Base-by-base conservation (phyloP, 2,329 filamentous ascomycete genomes). In the Mariannaea elegans region DNA sequence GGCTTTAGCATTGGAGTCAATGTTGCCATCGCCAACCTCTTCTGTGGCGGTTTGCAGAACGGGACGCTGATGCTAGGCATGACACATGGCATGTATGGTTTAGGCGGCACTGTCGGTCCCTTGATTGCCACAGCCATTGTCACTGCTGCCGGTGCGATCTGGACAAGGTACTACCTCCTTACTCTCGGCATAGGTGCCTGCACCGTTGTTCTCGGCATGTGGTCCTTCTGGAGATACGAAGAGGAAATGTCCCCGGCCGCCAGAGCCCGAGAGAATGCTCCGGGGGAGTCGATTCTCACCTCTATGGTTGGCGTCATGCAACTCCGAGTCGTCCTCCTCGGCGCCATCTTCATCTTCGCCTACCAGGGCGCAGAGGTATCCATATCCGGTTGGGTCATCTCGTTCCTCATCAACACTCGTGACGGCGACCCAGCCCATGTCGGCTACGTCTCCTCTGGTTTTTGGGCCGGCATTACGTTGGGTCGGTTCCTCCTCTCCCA, bases 281-380 rank as follows among this genome's bases (percentile, higher is more conserved):
- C 49, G 5, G 58, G 65, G 34, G 67, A 68, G 34, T 68, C 70
- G 8, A 70, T 76, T 39, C 63, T 81, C 21, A 66, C 75, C 9
- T 78, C 77, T 49, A 81, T 85, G 80, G 68, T 83, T 46, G 64
- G 83, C 69, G 78, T 80, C 61, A 73, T 84, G 72, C 76, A 79
- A 75, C 69, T 81, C 78, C 73, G 85, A 29, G 82, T 88, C 4
- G 91, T 93, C 0, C 76, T 95, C 1, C 81, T 95, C 0, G 91
- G 91, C 3, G 89, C 92, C 0, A 74, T 92, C 9, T 95, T 95
- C 79, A 91, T 95, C 74, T 95, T 96, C 73, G 87, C 88, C 23
- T 96, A 97, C 74, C 91, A 95, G 75, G 92, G 92, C 31, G 90
- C 90, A 32, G 92, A 96, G 76, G 92, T 96, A 14, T 89, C 88